These are phyloP conservation scores for Vigna nakashimae DNA, from an alignment of 306 rosid species.

Conservation along the genomic window DNA sequence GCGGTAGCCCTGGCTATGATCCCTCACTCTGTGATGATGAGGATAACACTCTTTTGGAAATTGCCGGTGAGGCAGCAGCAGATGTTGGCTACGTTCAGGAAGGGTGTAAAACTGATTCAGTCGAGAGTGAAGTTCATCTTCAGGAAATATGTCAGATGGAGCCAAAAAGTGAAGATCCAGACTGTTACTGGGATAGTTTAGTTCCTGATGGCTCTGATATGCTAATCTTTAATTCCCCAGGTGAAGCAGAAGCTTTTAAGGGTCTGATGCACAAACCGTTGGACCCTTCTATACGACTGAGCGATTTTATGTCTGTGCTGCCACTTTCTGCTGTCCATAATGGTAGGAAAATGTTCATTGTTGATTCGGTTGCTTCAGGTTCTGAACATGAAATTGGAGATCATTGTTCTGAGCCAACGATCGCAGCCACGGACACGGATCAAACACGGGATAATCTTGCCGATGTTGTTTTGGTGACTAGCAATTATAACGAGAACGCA, in stretches of 20 bases:
- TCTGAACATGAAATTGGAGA: conserved; percentile 56
- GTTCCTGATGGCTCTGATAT: conserved; percentile 63
- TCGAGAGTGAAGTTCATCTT: conserved; percentile 50
- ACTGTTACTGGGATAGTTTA: conserved; percentile 73
- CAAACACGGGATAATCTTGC: conserved; percentile 43
- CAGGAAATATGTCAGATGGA: conserved; percentile 49
- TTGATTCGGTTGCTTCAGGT: conserved; percentile 51
- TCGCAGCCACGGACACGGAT: conserved; percentile 48
- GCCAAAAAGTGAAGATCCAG: conserved; percentile 52
- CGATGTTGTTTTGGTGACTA: conserved; percentile 41
- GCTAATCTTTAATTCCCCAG: conserved; percentile 73
- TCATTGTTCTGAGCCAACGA: conserved; percentile 51
- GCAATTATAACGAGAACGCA: conserved; percentile 51
- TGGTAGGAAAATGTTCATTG: conserved; percentile 47
- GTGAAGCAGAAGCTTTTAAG: conserved; percentile 62
- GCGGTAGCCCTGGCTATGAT: conserved; percentile 60
- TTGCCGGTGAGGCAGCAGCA: conserved; percentile 47
- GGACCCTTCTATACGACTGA: conserved; percentile 49
- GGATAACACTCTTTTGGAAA: conserved; percentile 47
- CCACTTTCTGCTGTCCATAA: conserved; percentile 41
- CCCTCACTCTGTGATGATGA: conserved; percentile 44
- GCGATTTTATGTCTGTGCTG: conserved; percentile 47
- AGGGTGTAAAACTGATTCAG: conserved; percentile 43
- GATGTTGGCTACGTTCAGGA: conserved; percentile 53
- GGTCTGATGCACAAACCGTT: conserved; percentile 60